Evolutionary conservation across 1,284 basidiomycete species (phyloP), one percentile per base, ranked within the genome.

Genomic region (Neolentinus lepideus): DNA sequence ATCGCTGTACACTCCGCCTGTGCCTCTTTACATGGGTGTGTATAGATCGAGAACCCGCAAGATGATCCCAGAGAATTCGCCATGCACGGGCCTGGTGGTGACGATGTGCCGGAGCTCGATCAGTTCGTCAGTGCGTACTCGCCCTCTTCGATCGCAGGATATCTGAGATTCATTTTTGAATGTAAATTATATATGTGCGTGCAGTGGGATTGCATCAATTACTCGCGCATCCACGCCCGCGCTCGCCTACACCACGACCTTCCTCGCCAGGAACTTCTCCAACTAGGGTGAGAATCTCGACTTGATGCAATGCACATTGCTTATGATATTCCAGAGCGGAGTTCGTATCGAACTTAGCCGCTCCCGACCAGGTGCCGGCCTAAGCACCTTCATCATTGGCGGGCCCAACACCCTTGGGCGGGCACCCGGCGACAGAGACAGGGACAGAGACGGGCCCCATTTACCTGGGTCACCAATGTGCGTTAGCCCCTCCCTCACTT

Each of bases 1-100:
- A 51, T 52, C n/a, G 53, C 57, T 14, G 16, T 26, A 21, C 47
- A 29, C 16, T 50, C 3, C 27, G 21, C 43, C 14, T 11, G 9
- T 11, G 16, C 16, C 35, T 31, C 25, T 43, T 56, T 51, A 31
- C 8, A n/a, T 35, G 29, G 21, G 24, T 29, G 51, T 31, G 22
- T 55, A 8, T 67, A 90, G 88, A 81, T 90, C 64, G 88, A 90
- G 64, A 78, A 87, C 66, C 73, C 81, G 14, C 64, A 71, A 54
- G 84, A 91, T 63, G 88, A 91, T 71, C 88, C 89, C 33, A 81
- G 89, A 54, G 52, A 76, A 50, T 88, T 85, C 64, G 75, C 77
- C 35, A 63, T 64, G 43, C 63, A 59, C n/a, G 64, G 60, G 2
- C 63, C 62, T 43, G 73, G 59, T 21, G 61, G 64, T 12, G 71